These are phyloP conservation scores for Somion occarium DNA, from an alignment of 1,284 basidiomycete genomes.

Conservation along the genomic window DNA sequence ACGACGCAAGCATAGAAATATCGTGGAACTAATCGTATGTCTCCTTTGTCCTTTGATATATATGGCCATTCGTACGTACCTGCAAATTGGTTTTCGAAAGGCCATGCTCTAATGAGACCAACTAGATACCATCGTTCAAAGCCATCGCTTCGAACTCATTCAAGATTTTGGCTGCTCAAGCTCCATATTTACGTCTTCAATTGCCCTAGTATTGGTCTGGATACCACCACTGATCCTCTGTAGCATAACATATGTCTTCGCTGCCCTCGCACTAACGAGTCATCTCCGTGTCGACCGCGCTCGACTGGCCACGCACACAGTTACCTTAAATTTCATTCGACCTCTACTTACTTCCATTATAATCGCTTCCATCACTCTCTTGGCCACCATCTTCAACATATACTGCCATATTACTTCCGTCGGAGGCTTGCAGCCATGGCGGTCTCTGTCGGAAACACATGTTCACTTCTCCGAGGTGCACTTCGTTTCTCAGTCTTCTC, in stretches of 20 bases:
- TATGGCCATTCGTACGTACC: slow-evolving; percentile 52
- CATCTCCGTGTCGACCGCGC: slow-evolving; percentile 31
- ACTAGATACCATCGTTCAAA: slow-evolving; percentile 60
- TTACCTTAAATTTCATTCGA: slow-evolving; percentile 38
- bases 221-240: slow-evolving; percentile 51
- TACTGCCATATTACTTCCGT: slow-evolving; percentile 30
- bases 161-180: slow-evolving; percentile 62
- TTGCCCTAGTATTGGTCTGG: slow-evolving; percentile 52
- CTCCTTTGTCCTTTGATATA: slow-evolving; percentile 50
- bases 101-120: too few species aligned
- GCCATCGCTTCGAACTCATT: slow-evolving; percentile 64
- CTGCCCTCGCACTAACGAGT: slow-evolving; percentile 27
- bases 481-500: slow-evolving; percentile 18
- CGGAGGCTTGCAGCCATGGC: slow-evolving; percentile 29
- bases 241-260: slow-evolving; percentile 35
- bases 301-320: slow-evolving; percentile 18
- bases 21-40: slow-evolving; percentile 49
- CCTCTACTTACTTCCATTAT: slow-evolving; percentile 32
- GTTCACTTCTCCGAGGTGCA: slow-evolving; percentile 24
- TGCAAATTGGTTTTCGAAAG: slow-evolving; percentile 6
- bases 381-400: slow-evolving; percentile 35
- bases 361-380: slow-evolving; percentile 29
- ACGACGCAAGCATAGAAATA: slow-evolving; percentile 26
- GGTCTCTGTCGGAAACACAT: slow-evolving; percentile 32
- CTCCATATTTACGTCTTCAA: slow-evolving; percentile 47